Conservation (phyloP, 345 rosid genomes). For the Gossypium rotundifolium region DNA sequence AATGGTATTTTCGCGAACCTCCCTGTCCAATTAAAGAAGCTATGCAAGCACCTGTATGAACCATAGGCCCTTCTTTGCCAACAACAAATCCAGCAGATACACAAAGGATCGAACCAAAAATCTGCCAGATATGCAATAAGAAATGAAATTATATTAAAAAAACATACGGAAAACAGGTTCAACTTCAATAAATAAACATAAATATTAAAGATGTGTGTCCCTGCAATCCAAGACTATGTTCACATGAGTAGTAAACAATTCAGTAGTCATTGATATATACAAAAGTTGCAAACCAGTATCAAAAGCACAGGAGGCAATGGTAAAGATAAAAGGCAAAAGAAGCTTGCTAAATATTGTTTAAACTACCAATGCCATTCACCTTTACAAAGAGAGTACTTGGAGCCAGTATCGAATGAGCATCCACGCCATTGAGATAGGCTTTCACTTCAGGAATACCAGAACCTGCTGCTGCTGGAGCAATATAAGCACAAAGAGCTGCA, state of each 20-base stretch:
- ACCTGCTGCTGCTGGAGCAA: constrained; percentile 48
- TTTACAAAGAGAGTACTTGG: constrained; percentile 43
- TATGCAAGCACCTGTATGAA: constrained; percentile 45
- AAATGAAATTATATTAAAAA: neutral
- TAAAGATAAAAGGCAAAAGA: neutral
- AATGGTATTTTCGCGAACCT: constrained; percentile 40
- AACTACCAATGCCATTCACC: constrained; percentile 19
- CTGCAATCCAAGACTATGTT: neutral
- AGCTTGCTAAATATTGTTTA: neutral
- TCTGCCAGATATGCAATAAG: constrained; percentile 23
- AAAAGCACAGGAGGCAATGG: neutral
- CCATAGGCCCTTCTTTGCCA: constrained; percentile 52
- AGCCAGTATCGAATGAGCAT: constrained; percentile 37
- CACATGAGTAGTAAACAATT: neutral
- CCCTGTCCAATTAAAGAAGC: constrained; percentile 44
- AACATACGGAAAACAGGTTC: neutral
- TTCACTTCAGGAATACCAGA: constrained; percentile 50
- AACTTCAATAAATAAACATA: neutral
- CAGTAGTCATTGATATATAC: neutral
- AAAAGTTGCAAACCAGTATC: neutral
- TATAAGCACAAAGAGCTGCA: constrained; percentile 32
- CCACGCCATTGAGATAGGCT: constrained; percentile 48
- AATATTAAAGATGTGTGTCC: neutral
- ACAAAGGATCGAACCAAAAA: constrained; percentile 35
- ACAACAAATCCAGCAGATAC: constrained; percentile 43